Evolutionary conservation across 805 yeast genomes (phyloP), one percentile per base, ranked within the genome.

Genomic region (Candida verbasci): DNA sequence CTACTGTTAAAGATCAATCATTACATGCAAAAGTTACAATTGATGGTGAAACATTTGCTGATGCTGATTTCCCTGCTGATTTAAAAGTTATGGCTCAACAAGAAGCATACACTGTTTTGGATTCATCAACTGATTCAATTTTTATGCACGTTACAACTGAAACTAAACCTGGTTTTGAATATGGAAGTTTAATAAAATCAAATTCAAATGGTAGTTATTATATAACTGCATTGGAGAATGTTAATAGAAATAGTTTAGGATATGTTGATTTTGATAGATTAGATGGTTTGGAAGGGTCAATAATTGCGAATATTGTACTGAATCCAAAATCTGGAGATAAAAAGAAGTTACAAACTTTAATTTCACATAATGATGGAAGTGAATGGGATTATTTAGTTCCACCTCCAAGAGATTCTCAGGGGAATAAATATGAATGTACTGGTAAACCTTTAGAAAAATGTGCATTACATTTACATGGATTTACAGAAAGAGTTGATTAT

Each of bases 131-230:
- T 0, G 74, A 80, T 22, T 76, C 95, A 2, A 68, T 93, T 4
- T 83, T 88, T 58, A 52, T 93, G 60, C 97, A 87, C 55, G 83
- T 88, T 6, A 85, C 96, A 3, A 82, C 89, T 0, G 68, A 68
- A 47, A 52, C 62, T 14, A 68, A 62, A 9, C 30, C 49, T 1
- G 77, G 72, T 11, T 50, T 60, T 8, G 93, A 86, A 49, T 80
- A 56, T 55, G 98, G 98, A 12, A 70, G 86, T 1, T 61, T 93
- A 14, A 66, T 93, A 52, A 91, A 91, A 52, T 86, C 96, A 2
- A 89, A 91, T 58, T 86, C 84, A 14, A 86, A 87, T 49, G 98
- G 98, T 43, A 87, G 97, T 0, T 76, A 83, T 5, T 89, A 86
- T 53, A 86, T 83, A 2, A 62, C 78, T 25, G 65, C 88, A 2